Base-by-base conservation (phyloP, 2,329 filamentous ascomycete species). In the Claviceps sp. region DNA sequence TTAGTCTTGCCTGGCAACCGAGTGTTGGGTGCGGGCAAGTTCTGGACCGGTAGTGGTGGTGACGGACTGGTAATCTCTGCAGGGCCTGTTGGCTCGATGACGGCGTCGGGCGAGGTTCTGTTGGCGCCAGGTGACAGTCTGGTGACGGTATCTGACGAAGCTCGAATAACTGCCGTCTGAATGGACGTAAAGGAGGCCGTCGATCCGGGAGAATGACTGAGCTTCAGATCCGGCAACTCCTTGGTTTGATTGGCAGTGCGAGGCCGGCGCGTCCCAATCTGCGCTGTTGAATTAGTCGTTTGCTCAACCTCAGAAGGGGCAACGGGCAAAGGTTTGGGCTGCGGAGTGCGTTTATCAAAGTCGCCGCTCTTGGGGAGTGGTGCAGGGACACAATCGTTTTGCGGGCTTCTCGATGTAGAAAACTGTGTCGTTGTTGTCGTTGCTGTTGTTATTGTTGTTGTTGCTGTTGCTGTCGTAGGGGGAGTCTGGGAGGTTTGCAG, bases 181-280 rank as follows among this genome's bases (percentile, higher is more conserved):
- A 53, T 50, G 43, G 57, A 47, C 13, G 52, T 34, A 22, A 59
- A 59, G 40, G 67, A 65, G 18, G 70, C 70, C 4, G 75, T 77
- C 20, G 75, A 78, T 40, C 75, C 74, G 63, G 77, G 69, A 52
- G 72, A 77, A 42, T 64, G 59, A 48, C 70, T 60, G 51, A 79
- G 65, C 54, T 73, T 74, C 49, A 79, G 69, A 52, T 72, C 70
- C 8, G 74, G 63, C 4, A 79, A 67, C 47, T 72, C 69, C 37
- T 74, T 61, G 55, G 64, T 70, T 50, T 68, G 67, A 51, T 77
- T 73, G 51, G 67, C 67, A 60, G 74, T 78, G 26, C 71, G 63
- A 14, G 75, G 76, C 46, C 77, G 71, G 50, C 77, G 69, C 52
- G 71, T 70, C 76, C 75, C 79, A 46, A 71, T 61, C 47, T 71